Conservation (phyloP, 2,329 filamentous ascomycete species). For the Fusarium aywerte region DNA sequence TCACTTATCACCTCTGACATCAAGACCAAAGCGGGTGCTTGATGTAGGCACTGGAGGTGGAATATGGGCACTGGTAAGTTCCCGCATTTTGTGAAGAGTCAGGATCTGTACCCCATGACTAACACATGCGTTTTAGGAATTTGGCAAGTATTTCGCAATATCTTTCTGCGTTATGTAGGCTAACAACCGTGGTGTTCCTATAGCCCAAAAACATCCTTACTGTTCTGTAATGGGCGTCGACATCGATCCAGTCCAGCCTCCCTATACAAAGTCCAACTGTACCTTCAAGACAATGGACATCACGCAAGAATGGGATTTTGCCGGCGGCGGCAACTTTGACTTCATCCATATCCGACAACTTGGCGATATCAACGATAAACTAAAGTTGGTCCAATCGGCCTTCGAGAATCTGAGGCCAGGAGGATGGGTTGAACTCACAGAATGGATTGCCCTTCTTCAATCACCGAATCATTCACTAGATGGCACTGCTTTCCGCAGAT, state of each 20-base stretch:
- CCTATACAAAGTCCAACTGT: slow-evolving; percentile 35
- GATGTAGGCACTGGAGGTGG: slow-evolving; percentile 39
- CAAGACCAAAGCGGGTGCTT: slow-evolving; percentile 33
- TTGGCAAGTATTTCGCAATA: slow-evolving; percentile 15
- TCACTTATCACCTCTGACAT: slow-evolving; percentile 33
- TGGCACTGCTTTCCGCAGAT: slow-evolving; percentile 35
- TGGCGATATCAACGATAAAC: slow-evolving; percentile 34
- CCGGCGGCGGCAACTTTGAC: slow-evolving; percentile 26
- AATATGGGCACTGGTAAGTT: slow-evolving; percentile 38
- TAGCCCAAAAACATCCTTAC: slow-evolving; percentile 37
- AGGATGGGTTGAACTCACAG: slow-evolving; percentile 42
- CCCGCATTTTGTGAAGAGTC: neutral
- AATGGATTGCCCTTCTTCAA: slow-evolving; percentile 41
- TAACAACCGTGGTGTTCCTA: neutral
- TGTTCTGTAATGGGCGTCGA: slow-evolving; percentile 40
- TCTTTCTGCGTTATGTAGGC: neutral
- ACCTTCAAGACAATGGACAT: slow-evolving; percentile 33
- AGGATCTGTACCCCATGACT: neutral
- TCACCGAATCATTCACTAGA: slow-evolving; percentile 40
- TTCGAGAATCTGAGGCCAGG: slow-evolving; percentile 39
- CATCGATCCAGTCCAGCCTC: slow-evolving; percentile 32
- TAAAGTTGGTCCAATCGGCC: slow-evolving; percentile 24
- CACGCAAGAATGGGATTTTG: slow-evolving; percentile 37
- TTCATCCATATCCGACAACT: slow-evolving; percentile 37
- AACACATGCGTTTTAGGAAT: slow-evolving; percentile 29